Conservation (phyloP, 176 grass and related monocot species). For the Carex cristatella region DNA sequence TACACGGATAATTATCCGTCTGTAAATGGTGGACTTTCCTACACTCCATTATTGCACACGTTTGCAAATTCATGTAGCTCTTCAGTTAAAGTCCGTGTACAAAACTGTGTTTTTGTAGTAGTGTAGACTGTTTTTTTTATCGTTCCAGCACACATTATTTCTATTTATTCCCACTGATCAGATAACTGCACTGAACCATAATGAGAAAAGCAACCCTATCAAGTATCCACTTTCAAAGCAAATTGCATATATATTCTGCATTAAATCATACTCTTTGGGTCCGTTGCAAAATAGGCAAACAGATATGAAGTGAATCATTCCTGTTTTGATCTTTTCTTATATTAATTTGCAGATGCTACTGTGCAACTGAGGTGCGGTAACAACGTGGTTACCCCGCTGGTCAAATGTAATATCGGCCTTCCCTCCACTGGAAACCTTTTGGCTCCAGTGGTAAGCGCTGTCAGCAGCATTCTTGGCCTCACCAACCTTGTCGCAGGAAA, state of each 20-base stretch:
- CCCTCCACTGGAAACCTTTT: constrained; percentile 32
- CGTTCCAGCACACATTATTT: no score
- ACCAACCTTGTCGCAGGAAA: background rate
- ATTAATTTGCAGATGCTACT: constrained; percentile 30
- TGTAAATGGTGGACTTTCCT: no score
- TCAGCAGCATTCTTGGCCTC: constrained; percentile 11
- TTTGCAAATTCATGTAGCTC: no score
- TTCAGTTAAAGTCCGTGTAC: no score
- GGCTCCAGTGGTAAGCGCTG: constrained; percentile 18
- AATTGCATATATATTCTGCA: no score
- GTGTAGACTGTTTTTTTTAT: no score
- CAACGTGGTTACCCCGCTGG: constrained; percentile 35
- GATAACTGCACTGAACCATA: no score
- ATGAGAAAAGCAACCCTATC: no score
- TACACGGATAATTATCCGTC: no score
- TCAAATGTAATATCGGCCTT: constrained; percentile 30
- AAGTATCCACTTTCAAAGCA: background rate
- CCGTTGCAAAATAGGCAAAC: background rate
- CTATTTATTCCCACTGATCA: no score
- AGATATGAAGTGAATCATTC: background rate
- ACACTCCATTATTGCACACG: no score
- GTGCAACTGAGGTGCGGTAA: constrained; percentile 33
- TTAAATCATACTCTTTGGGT: background rate
- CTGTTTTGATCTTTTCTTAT: background rate
- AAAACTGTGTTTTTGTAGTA: no score